These are phyloP conservation scores for Pinus taeda DNA, from an alignment of 75 land plant genomes.

Conservation along the genomic window DNA sequence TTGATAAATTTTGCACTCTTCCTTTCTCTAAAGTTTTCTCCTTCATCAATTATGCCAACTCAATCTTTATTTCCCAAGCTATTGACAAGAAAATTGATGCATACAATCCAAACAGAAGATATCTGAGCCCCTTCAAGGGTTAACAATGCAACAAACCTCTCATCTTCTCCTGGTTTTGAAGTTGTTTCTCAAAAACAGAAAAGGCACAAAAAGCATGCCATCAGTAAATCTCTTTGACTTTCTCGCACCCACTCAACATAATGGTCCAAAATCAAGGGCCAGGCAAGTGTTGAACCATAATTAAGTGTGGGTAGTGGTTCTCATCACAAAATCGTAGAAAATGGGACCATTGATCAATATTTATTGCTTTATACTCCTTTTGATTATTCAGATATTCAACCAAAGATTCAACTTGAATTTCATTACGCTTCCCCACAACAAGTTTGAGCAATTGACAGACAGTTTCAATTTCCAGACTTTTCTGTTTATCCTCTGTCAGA, in stretches of 20 bases:
- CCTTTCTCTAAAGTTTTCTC: constrained; percentile 77
- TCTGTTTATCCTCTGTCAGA: constrained; percentile 86
- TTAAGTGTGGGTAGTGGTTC: too few species aligned
- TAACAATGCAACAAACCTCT: constrained; percentile 56
- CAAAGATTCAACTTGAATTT: constrained; percentile 60
- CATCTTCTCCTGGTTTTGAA: constrained; percentile 42
- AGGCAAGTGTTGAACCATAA: too few species aligned
- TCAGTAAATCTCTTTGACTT: too few species aligned
- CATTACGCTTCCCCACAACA: constrained; percentile 63
- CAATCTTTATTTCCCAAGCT: constrained; percentile 84
- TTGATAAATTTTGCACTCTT: constrained; percentile 14
- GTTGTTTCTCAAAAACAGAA: too few species aligned
- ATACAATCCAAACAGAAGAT: constrained; percentile 85
- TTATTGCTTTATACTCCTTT: too few species aligned
- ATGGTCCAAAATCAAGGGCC: too few species aligned
- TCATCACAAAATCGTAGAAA: too few species aligned
- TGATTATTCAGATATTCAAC: constrained; percentile 51
- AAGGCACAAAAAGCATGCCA: too few species aligned
- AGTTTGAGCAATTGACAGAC: constrained; percentile 78
- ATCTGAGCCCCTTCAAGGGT: constrained; percentile 88
- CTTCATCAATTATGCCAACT: constrained; percentile 67
- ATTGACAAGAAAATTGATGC: constrained; percentile 93
- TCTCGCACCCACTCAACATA: too few species aligned
- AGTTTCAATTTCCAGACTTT: constrained; percentile 81
- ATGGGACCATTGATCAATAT: too few species aligned